Base-by-base conservation (phyloP, 208 protist genomes). In the Crithidia thermophila region DNA sequence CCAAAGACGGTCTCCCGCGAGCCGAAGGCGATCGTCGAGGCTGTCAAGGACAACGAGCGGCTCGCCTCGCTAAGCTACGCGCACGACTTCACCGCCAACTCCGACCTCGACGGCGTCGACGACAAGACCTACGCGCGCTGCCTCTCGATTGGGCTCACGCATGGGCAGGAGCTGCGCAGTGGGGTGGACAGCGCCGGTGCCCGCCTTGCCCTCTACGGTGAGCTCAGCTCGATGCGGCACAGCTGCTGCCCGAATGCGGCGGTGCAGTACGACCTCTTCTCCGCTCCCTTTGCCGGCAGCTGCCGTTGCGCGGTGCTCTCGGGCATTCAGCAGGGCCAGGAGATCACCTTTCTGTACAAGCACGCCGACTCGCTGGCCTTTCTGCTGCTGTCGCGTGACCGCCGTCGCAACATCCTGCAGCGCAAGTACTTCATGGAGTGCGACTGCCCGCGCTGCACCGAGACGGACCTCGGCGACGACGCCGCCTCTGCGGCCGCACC, bases 161-260 rank as follows among this genome's bases (percentile, higher is more conserved):
- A 82, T 60, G 78, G 67, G 8, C 51, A 75, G 34, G 64, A 81
- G 42, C 49, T 73, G 31, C 67, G 64, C 36, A 30, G 33, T 9
- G n/a, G 28, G 0, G 57, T 27, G 2, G 49, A 43, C 21, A 59
- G 45, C 18, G 47, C 65, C 3, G 67, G 63, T 4, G 59, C 67
- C 13, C 68, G 67, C 45, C 20, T 84, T 0, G 82, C 82, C 1
- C 46, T 85, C 3, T 88, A 85, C 21, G 56, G 63, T 5, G 79
- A 84, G 39, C 51, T 88, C 5, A 42, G 57, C 33, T 49, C 66
- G 23, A 20, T 82, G 6, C 79, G 78, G 3, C 82, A 88, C 66
- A 85, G 79, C 68, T 88, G 82, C 75, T 59, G 66, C n/a, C 82
- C 82, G 7, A 88, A 75, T 45, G 60, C 75, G 0, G 46, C 65